Base-by-base conservation (phyloP, 1,284 basidiomycete species). In the Trichosporon inkin region DNA sequence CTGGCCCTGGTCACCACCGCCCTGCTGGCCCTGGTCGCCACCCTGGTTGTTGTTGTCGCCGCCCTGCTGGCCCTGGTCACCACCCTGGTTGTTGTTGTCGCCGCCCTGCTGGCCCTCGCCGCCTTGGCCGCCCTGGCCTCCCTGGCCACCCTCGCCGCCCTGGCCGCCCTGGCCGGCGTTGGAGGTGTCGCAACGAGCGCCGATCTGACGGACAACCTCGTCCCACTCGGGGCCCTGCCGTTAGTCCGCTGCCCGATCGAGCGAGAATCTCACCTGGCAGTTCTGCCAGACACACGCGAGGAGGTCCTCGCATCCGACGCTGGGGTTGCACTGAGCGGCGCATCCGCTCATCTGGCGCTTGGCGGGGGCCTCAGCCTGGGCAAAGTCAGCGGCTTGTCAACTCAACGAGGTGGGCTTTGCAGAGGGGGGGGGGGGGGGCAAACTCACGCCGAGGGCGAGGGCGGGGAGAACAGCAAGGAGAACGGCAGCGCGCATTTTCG, bases 221-320 rank as follows among this genome's bases (percentile, higher is more conserved):
- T 57, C 49, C 57, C 57, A 64, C 22, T 56, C 35, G 14, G 13
- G 19, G 37, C 54, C 59, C 62, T 64, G 54, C 3, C 28, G 19
- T 2, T 19, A 2, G 55, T 56, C 55, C 53, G 55, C 51, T 16
- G 14, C 10, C 16, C 17, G 39, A 20, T 32, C 32, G 13, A 14
- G 17, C 7, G 11, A 13, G 1, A n/a, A 32, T 60, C 63, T 64
- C 57, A 64, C 63, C 57, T 64, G 53, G 35, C 60, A 64, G 19
- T 19, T 16, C 44, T 64, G 40, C 63, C 63, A 64, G 57, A 64
- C 53, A 35, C 63, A 64, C 19, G 20, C 22, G 34, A 39, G 56
- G 57, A 57, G 54, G 41, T 37, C 24, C 37, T 49, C n/a, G 37
- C 58, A 60, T 53, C 55, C 58, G 53, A 37, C 19, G 52, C 47